Evolutionary conservation across 495 filamentous ascomycete species (phyloP).

Genomic region (Penicillium ucsense): DNA sequence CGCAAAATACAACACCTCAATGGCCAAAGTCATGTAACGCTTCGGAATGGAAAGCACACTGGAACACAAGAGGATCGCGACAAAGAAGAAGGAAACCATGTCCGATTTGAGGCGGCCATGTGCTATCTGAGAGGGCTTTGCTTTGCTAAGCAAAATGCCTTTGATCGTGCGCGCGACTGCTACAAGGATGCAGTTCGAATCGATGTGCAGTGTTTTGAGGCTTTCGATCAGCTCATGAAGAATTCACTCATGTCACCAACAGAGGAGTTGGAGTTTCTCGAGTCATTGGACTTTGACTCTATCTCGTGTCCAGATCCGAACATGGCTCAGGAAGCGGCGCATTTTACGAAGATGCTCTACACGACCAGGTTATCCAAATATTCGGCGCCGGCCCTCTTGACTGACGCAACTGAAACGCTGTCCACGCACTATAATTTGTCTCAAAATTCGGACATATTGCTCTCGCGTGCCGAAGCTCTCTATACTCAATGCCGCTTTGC

Average conservation of each 20-base stretch:
- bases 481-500: constrained; percentile 93
- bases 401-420: constrained; percentile 79
- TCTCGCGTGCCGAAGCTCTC: constrained; percentile 83
- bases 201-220: constrained; percentile 97
- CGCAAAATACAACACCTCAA: constrained; percentile 47
- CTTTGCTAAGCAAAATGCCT: constrained; percentile 95
- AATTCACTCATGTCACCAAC: constrained; percentile 96
- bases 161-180: constrained; percentile 93
- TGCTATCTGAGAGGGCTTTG: constrained; percentile 90
- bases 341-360: constrained; percentile 95
- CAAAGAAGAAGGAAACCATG: constrained; percentile 58
- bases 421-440: constrained; percentile 87
- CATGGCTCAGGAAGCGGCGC: constrained; percentile 67
- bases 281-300: constrained; percentile 82
- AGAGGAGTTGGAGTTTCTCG: constrained; percentile 89
- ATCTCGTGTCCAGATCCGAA: constrained; percentile 53
- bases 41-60: constrained; percentile 35
- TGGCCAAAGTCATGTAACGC: constrained; percentile 38
- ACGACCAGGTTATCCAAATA: constrained; percentile 95
- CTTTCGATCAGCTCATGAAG: constrained; percentile 95
- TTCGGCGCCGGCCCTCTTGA: constrained; percentile 73
- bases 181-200: constrained; percentile 96
- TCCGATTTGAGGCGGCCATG: constrained; percentile 92
- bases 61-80: constrained; percentile 43
- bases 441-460: constrained; percentile 80